Evolutionary conservation across 2,329 filamentous ascomycete genomes (phyloP), one percentile per base, ranked within the genome.

Genomic region (Exophiala alcalophila): DNA sequence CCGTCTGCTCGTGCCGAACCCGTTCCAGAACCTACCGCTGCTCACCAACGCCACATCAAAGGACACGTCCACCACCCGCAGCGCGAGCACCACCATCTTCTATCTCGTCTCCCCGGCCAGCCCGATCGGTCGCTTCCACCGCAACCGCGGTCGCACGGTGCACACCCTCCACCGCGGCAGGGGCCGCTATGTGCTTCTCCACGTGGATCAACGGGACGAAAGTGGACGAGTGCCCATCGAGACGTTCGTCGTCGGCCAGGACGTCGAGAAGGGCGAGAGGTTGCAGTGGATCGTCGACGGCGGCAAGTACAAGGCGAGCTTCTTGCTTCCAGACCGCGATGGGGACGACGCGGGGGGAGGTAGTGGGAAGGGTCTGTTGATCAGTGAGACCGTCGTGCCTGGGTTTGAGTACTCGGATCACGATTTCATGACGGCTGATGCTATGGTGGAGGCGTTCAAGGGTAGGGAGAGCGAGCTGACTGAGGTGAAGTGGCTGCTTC

Each of bases 201-300:
- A 84, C 51, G 72, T 72, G 6, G 71, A 77, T 54, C 71, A 76
- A 33, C 59, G 53, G 56, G 4, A 55, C 54, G 35, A 24, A 9
- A 36, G 20, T 6, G 59, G 20, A 46, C 69, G 69, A 45, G 74
- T 74, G 30, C 63, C 70, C 11, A 61, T 84, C n/a, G 81, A 85
- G 63, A 75, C 69, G 5, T 85, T 83, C 53, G 60, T 80, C 3
- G 82, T 84, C 1, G 82, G 81, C 0, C 68, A 66, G 10, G 66
- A 81, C 56, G 64, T 83, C 4, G 66, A 64, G 4, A 61, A 58
- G 0, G 81, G 80, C 1, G 82, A 86, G 66, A 73, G 59, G 58
- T 52, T 82, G 55, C 79, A 84, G 59, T 86, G 81, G 81, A 68
- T 83, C 47, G 81, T 86, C 6, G 78, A 83, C 40, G 81, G 81